Percentiles rank a stretch among this genome's conserved stretches.
Conservation (phyloP, 2,329 filamentous ascomycete species). For the Cercospora sp. region DNA sequence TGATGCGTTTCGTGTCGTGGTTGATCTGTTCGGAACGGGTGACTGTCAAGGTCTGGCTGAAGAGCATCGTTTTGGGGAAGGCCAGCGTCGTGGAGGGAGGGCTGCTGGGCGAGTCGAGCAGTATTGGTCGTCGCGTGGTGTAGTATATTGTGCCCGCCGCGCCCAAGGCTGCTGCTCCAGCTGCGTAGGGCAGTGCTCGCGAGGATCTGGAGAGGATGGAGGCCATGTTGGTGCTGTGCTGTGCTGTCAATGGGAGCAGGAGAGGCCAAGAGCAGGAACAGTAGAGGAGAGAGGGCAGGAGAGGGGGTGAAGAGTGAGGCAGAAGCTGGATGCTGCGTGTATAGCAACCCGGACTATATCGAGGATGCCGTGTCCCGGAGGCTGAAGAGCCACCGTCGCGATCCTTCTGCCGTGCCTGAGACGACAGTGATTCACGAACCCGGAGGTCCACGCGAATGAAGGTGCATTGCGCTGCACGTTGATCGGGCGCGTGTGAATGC, state of each 20-base stretch:
- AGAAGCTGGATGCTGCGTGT: background rate
- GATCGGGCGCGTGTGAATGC: background rate
- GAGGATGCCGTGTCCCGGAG: background rate
- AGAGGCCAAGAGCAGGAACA: background rate
- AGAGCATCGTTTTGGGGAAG: slow-evolving; percentile 39
- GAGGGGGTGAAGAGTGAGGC: too few species aligned
- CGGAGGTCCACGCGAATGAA: background rate
- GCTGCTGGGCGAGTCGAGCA: slow-evolving; percentile 35
- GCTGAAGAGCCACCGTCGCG: background rate
- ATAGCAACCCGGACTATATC: background rate
- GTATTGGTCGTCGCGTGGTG: slow-evolving; percentile 16
- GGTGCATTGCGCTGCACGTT: background rate
- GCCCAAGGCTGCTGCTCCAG: slow-evolving; percentile 22
- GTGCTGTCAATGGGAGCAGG: background rate
- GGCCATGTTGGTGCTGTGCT: slow-evolving; percentile 20
- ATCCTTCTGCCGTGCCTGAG: background rate
- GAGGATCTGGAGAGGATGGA: slow-evolving; percentile 21
- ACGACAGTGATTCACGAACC: background rate
- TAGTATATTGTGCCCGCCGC: slow-evolving; percentile 22
- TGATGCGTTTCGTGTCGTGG: slow-evolving; percentile 39
- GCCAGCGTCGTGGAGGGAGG: slow-evolving; percentile 32
- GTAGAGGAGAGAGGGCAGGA: background rate
- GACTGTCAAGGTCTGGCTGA: slow-evolving; percentile 36
- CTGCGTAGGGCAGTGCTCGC: slow-evolving; percentile 23
- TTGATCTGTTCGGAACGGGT: slow-evolving; percentile 37